Percentiles rank a stretch among this genome's conserved stretches.
phyloP scores from a whole-genome alignment of 208 protist genomes.

The Baffinella frigidus region DNA sequence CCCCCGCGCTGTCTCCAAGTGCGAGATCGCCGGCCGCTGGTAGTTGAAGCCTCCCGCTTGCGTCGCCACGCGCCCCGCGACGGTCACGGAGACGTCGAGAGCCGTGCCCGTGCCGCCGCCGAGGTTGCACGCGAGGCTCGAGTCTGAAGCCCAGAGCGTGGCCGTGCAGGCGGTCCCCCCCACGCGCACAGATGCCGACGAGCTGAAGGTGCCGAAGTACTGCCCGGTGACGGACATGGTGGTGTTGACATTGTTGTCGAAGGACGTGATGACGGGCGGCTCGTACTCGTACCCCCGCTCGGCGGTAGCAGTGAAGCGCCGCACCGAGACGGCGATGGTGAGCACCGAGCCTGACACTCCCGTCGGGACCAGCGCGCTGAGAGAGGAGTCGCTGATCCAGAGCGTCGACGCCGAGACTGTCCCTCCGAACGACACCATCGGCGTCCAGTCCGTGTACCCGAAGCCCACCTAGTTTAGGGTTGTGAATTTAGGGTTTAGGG shows the following conservation, averaged over 20 bases:
- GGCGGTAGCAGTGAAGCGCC: not conserved
- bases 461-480: not conserved
- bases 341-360: not conserved
- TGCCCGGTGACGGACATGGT: not conserved
- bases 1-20: not conserved
- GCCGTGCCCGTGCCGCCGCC: not conserved
- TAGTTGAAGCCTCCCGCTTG: not conserved
- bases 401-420: not conserved
- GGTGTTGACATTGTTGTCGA: not conserved
- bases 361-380: not conserved
- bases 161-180: not conserved
- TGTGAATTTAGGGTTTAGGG: too few species aligned
- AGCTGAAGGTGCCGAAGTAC: not conserved
- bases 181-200: not conserved
- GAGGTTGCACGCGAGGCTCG: not conserved
- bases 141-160: constrained; percentile 26
- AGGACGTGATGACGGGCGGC: not conserved
- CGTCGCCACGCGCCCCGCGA: not conserved
- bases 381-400: not conserved
- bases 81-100: not conserved
- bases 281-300: not conserved
- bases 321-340: not conserved
- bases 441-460: not conserved
- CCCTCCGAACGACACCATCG: not conserved
- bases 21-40: not conserved